Evolutionary conservation across 768 basidiomycete species (phyloP), one percentile per base, ranked within the genome.

Genomic region (Psilocybe azurescens): DNA sequence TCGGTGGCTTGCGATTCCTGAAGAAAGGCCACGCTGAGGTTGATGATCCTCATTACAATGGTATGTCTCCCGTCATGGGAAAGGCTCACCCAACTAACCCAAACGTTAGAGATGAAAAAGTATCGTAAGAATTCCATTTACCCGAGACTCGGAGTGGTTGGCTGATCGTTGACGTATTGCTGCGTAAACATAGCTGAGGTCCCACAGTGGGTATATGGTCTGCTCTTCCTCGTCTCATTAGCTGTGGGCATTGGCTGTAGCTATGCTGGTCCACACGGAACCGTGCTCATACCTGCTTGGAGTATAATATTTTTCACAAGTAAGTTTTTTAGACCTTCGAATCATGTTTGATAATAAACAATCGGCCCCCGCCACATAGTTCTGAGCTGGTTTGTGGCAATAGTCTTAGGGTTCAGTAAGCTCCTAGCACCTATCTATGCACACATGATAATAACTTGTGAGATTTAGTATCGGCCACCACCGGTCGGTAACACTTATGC

Each of bases 251-350:
- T 86, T 58, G 84, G 83, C 29, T 77, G 76, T 60, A 74, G 75
- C 53, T 79, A 79, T 63, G 72, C 75, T 24, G 76, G 76, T 24
- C 70, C 70, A 16, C 41, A 66, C 30, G 76, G 78, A 3, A 69
- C 72, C 4, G 79, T 82, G 16, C 79, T 84, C 32, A 74, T 87
- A 65, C 86, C 85, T 5, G 81, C 81, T 50, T 87, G 84, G 84
- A 82, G 79, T 62, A 73, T 86, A 59, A 72, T 87, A 39, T 70
- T 81, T 58, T 83, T 86, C 65, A 83, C 83, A 8, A 70, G 81
- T 77, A 39, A 38, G 63, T 46, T 18, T 33, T 53, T 24, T 28
- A 13, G 41, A 44, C 8, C 14, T 14, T 44, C 7, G 10, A 29
- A 38, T 48, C 46, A 18, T 36, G 39, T 11, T 36, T 39, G 5